Evolutionary conservation across 2,329 filamentous ascomycete genomes (phyloP), one percentile per base, ranked within the genome.

Genomic region (Beauveria pseudobassiana): DNA sequence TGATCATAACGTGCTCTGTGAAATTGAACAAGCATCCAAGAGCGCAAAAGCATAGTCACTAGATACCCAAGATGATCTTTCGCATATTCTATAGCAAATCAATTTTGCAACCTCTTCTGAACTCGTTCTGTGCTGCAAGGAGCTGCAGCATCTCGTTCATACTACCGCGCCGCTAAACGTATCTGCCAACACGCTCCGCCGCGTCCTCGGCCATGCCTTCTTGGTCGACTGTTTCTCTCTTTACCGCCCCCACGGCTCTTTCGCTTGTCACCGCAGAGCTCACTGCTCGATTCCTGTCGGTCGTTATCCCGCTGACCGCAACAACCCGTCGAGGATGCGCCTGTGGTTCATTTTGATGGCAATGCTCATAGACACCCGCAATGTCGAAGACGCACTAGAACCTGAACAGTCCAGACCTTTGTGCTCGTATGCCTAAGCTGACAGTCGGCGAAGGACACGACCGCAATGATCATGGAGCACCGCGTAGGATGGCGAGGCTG

Each of bases 291-390:
- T 3, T 24, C 22, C 22, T 24, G 22, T 3, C 22, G 22, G 22
- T 24, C 22, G 22, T 24, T 24, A 24, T 3, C 22, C 3, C 22
- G 22, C 22, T 24, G 22, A 24, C 22, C 22, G 22, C 22, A 24
- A 96, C 63, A 96, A 82, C 57, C 91, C 91, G 69, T 96, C 91
- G 14, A 96, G 80, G 56, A 96, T 91, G 75, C 93, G 91, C 65
- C 91, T 83, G 82, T 96, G 90, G 77, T 96, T 96, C 24, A 26
- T 50, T 48, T 42, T 8, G 6, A 97, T 95, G 2, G 88, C 93
- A 72, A 84, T 85, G 54, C 86, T 79, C 86, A 24, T 24, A 24
- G 22, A 24, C 22, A 24, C 22, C 22, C 22, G 22, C 22, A 24
- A 24, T 24, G 22, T 24, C 22, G 30, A 97, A 96, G 77, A 97